Base-by-base conservation (phyloP, 495 filamentous ascomycete species). In the Cladorrhinum samala region DNA sequence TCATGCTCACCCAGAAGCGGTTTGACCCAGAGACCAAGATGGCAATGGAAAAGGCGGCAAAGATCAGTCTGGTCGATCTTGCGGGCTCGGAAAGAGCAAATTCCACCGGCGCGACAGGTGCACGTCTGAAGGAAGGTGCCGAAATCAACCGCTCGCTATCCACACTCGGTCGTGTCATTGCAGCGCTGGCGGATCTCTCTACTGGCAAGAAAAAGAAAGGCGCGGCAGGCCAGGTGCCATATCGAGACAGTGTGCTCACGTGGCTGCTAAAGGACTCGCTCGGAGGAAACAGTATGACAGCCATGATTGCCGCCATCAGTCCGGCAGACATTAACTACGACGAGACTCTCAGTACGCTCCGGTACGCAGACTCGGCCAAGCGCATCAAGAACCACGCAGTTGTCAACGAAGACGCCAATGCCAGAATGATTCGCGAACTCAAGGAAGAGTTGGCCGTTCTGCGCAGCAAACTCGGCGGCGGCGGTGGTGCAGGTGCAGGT, bases 301-400 rank as follows among this genome's bases (percentile, higher is more conserved):
- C 93, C 43, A 98, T 98, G 93, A 98, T 98, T 72, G 93, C 93
- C 43, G 93, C 93, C 36, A 97, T 98, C 63, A 96, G 91, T 49
- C 93, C 93, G 3, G 93, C 93, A 49, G 93, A 99, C 72, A 97
- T 99, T 76, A 99, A 99, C 70, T 99, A 92, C 62, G 93, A 99
- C 59, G 93, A 99, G 68, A 97, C 93, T 11, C 76, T 99, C 6
- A 89, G 91, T 67, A 99, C 93, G 9, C 76, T 99, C 9, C 83
- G 93, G 53, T 99, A 99, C 72, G 93, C 93, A 42, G 93, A 99
- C 67, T 95, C 89, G 6, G 93, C 93, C 19, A 99, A 99, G 72
- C 82, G 93, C 58, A 99, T 99, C 77, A 97, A 97, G 88, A 97
- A 99, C 72, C 94, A 99, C 67, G 93, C 93, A 36, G 94, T 99